A percentile compares a stretch with the other conserved stretches of the same genome.
These are phyloP conservation scores for Populus tremula DNA, from an alignment of 345 rosid genomes.

Conservation along the genomic window DNA sequence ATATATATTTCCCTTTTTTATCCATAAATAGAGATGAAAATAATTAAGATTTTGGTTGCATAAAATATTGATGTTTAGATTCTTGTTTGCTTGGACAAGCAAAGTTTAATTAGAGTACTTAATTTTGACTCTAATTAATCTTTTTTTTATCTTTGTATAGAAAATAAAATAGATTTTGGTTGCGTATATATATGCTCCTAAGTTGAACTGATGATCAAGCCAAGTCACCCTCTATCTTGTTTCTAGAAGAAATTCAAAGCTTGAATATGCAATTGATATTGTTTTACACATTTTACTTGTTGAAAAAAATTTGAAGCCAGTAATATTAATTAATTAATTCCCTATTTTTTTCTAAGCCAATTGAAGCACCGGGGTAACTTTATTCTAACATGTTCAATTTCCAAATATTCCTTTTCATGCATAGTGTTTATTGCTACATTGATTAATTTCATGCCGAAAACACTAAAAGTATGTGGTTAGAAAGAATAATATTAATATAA, in stretches of 20 bases:
- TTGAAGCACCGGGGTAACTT: background rate
- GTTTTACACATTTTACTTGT: background rate
- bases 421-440: no score
- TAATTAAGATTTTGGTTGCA: slow-evolving; percentile 11
- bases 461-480: background rate
- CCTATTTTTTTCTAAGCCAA: background rate
- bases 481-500: no score
- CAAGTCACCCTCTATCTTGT: background rate
- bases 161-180: no score
- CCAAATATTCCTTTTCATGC: background rate
- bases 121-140: background rate
- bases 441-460: no score
- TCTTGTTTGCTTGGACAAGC: slow-evolving; percentile 1
- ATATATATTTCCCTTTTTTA: background rate
- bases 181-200: background rate
- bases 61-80: slow-evolving; percentile 8
- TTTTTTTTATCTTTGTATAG: background rate
- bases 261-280: background rate
- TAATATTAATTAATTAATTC: background rate
- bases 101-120: background rate
- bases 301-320: background rate
- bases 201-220: background rate
- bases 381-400: background rate
- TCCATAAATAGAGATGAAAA: background rate
- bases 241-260: background rate